phyloP scores from a whole-genome alignment of 208 protist genomes.

The Trichomonas tenax region DNA sequence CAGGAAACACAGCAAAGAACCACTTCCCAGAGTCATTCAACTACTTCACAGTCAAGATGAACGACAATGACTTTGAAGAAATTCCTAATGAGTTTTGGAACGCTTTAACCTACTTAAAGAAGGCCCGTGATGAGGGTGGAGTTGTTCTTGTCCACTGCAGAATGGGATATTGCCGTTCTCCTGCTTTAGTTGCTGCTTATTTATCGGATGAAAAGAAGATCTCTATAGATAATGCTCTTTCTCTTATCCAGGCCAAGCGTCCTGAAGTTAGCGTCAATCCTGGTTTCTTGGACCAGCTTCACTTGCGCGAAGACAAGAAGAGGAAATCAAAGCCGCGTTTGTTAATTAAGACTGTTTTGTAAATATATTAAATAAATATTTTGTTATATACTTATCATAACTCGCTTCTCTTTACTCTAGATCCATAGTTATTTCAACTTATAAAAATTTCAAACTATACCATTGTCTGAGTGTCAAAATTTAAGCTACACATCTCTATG shows the following conservation, averaged over 20 bases:
- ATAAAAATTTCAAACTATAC: no score
- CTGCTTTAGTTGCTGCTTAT: constrained; percentile 6
- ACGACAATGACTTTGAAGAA: neutral
- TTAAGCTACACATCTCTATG: no score
- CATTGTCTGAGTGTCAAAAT: no score
- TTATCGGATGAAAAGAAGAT: neutral
- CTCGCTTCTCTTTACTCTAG: no score
- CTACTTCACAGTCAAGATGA: constrained; percentile 19
- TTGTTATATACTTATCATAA: no score
- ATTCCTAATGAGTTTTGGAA: constrained; percentile 9
- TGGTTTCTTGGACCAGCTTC: neutral
- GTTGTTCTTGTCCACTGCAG: constrained; percentile 13
- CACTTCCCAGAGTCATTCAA: neutral
- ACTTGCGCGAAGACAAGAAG: neutral
- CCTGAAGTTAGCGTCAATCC: neutral
- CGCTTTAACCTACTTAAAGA: neutral
- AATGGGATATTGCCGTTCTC: neutral
- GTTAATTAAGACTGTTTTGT: neutral
- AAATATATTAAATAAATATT: neutral
- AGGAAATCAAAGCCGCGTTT: neutral
- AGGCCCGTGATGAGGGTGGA: neutral
- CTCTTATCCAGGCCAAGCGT: neutral
- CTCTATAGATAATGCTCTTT: neutral
- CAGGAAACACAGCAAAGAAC: neutral
- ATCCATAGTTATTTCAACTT: no score